Base-by-base conservation (phyloP, 1,284 basidiomycete genomes). In the Fomitopsis palustris region DNA sequence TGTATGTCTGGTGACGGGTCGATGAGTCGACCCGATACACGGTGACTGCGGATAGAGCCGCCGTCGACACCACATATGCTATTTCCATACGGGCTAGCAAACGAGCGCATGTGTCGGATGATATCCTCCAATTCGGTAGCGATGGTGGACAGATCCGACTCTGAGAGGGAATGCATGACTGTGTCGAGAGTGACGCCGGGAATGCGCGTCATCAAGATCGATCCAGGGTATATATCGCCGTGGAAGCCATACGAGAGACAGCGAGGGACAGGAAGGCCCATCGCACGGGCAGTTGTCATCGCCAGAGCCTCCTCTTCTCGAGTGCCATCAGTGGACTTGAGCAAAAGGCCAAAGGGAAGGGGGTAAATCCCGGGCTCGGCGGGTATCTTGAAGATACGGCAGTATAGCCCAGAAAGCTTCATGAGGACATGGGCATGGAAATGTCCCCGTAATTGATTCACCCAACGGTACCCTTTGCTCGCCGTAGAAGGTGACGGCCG, bases 251-350 rank as follows among this genome's bases (percentile, higher is more conserved):
- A 65, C 17, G 63, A 61, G 7, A 65, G 52, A 42, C 58, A 57
- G n/a, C 60, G 55, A 1, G 63, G 63, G 6, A 61, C 61, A n/a
- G 64, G 64, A 16, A 65, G 43, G 4, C 62, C 61, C 53, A 63
- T 65, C 38, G 61, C 56, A 42, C 58, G 60, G 1, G 62, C 64
- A 23, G 57, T 45, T 21, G 55, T 59, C 64, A 65, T 63, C 4
- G 64, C 61, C 6, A 63, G 43, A 35, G 57, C 59, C 51, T 65
- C 64, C 17, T 61, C 43, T 45, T 65, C 64, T 39, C 56, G 60
- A 2, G 59, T 49, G 7, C 64, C 56, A 16, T 23, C 17, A 1
- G 19, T 41, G 4, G 25, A 21, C 21, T 47, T 47, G 25, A 47
- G 45, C 23, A 47, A 25, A 7, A 47, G 45, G 17, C 21, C 17